Evolutionary conservation across 345 rosid genomes (phyloP), one percentile per base, ranked within the genome.

Genomic region (Turritis glabra): DNA sequence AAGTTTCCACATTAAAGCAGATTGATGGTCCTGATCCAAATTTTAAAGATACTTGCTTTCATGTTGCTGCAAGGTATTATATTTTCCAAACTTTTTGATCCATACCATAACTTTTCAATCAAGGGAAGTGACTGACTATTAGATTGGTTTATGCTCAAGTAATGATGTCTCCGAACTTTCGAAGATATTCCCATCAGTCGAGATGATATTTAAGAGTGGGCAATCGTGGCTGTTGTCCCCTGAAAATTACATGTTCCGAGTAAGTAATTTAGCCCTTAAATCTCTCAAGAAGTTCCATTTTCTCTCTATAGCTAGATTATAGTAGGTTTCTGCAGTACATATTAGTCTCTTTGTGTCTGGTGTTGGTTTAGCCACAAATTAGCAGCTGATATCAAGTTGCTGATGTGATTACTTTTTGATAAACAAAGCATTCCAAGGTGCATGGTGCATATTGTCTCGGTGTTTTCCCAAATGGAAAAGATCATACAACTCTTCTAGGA

Each of bases 1-100:
- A 91, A 79, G 81, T 84, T 72, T 81, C 79, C 8, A 77, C 88
- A 64, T 79, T 90, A 32, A 85, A 89, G 85, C 86, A 78, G 77
- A 86, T 90, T 44, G 89, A 23, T 10, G 97, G 97, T 50, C 97
- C 97, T 57, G 99, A 94, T 75, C 97, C 97, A 18, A 94, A 85
- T 71, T 94, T 84, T 74, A 85, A 90, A 63, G 99, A 95, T 69
- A 86, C 87, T 74, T 92, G 93, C 83, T 95, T 92, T 78, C 87
- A 85, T 50, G 86, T 85, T 46, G 89, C 82, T 64, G 68, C 79
- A 75, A 90, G 96, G 97, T 94, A 81, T 65, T 61, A 5, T 68
- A n/a, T 79, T 12, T 65, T 67, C 67, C 29, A 38, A 73, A 43
- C 57, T 62, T 44, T 64, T 38, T 71, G 23, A 38, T 27, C 11